Percentiles rank a stretch among this genome's conserved stretches.
Evolutionary conservation across 306 rosid species (phyloP).

Genomic region (Heteromeles arbutifolia): DNA sequence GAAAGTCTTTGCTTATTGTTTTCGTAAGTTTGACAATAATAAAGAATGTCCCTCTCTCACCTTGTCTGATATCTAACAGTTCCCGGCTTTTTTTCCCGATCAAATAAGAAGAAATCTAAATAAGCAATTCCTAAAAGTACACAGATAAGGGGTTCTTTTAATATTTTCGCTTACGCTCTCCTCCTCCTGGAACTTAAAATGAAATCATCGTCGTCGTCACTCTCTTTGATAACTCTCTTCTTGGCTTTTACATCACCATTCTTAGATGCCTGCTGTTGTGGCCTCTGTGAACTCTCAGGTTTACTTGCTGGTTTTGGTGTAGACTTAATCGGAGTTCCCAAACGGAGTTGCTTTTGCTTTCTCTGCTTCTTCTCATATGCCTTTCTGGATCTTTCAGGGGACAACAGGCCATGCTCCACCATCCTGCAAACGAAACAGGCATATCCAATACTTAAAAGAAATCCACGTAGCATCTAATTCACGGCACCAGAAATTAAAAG

Average conservation of each 20-base stretch:
- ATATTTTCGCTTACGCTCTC: conserved; percentile 36
- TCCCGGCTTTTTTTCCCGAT: background rate
- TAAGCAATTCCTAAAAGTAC: conserved; percentile 10
- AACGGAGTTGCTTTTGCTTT: conserved; percentile 70
- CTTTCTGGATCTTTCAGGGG: conserved; percentile 69
- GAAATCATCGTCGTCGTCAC: conserved; percentile 57
- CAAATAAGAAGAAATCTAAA: conserved; percentile 14
- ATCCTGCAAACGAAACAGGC: conserved; percentile 44
- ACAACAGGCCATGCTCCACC: conserved; percentile 90
- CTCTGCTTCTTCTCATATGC: conserved; percentile 83
- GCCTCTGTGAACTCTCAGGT: conserved; percentile 62
- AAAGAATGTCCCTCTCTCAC: conserved; percentile 42
- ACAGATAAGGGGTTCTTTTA: background rate
- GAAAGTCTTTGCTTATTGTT: conserved; percentile 18
- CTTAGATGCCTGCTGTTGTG: conserved; percentile 54
- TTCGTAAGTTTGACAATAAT: conserved; percentile 19
- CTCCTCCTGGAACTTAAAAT: conserved; percentile 69
- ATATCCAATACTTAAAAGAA: conserved; percentile 4
- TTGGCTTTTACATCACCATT: conserved; percentile 72
- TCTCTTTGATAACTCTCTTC: conserved; percentile 42
- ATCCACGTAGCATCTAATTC: background rate
- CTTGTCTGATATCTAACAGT: conserved; percentile 18
- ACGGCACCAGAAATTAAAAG: background rate
- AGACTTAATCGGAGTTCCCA: conserved; percentile 70
- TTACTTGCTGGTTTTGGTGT: conserved; percentile 36